Evolutionary conservation across 345 rosid species (phyloP), one percentile per base, ranked within the genome.

Genomic region (Populus nigra): DNA sequence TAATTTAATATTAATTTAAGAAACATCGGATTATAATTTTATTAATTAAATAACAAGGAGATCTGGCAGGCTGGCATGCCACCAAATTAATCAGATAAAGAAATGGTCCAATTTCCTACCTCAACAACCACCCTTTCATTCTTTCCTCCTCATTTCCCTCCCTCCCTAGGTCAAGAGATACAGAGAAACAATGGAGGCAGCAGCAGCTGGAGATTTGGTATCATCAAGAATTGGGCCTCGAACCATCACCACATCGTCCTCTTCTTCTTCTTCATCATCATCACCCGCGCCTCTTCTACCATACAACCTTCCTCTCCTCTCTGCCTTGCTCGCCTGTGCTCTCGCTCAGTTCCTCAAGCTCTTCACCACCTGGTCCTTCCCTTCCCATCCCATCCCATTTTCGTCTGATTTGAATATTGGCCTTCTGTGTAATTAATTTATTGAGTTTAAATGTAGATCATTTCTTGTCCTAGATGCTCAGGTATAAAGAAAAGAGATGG

Each of bases 401-500:
- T 41, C 13, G 10, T n/a, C 3, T 59, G 23, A 59, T n/a, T 11
- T 23, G 25, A 59, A 59, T 27, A 59, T 59, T 59, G 25, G 15
- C 29, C 65, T 59, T 23, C 17, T 15, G 50, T 47, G 50, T 59
- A 59, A 23, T 59, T 59, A 59, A 59, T 59, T 59, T 59, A 12
- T 59, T n/a, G 65, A 59, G 29, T 23, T 59, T 59, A 59, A 57
- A 62, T 27, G 36, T 10, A 41, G 77, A 35, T 75, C 41, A 41
- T 65, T 75, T 27, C 72, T 66, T 76, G 31, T 57, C 80, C 80
- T 61, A 62, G 92, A 88, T 86, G 86, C 86, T 90, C 93, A 95
- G 98, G 99, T 95, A 70, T 85, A 93, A 91, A 89, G 99, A 95
- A 77, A 93, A 81, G 91, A 88, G 89, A 80, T 95, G 99, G 99